These are phyloP conservation scores for Hypoxylon sp. DNA, from an alignment of 2,329 filamentous ascomycete species.

Conservation along the genomic window DNA sequence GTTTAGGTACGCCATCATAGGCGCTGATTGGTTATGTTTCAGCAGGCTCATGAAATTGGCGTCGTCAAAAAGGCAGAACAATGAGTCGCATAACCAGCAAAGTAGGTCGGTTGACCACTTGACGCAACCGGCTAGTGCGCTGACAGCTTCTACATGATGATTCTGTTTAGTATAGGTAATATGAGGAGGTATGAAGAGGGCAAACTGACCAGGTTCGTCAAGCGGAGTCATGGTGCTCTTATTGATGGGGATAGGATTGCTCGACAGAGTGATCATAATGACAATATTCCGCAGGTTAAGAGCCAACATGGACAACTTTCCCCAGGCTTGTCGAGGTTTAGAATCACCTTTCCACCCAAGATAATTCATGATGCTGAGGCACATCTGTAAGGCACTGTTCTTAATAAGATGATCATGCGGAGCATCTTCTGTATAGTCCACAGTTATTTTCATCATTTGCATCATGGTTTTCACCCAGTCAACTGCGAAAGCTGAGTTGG, in stretches of 20 bases:
- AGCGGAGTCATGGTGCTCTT: constrained; percentile 71
- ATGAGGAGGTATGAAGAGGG: constrained; percentile 8
- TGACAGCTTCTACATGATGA: constrained; percentile 73
- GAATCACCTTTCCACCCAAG: constrained; percentile 79
- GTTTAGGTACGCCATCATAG: constrained; percentile 68
- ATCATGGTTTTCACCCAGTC: constrained; percentile 78
- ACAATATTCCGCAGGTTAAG: constrained; percentile 82
- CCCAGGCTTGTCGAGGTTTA: constrained; percentile 73
- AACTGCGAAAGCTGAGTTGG: constrained; percentile 68
- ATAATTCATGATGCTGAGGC: constrained; percentile 83
- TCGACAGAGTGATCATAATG: constrained; percentile 75
- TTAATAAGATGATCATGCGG: constrained; percentile 80
- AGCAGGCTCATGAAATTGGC: constrained; percentile 66
- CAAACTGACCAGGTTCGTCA: constrained; percentile 71
- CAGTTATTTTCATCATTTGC: constrained; percentile 77
- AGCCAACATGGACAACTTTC: constrained; percentile 81
- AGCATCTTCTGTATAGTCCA: constrained; percentile 86
- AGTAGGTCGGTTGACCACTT: constrained; percentile 84
- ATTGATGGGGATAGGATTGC: constrained; percentile 67
- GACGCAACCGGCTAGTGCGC: constrained; percentile 79
- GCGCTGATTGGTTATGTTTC: constrained; percentile 61
- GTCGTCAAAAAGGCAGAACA: constrained; percentile 71
- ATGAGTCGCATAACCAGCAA: constrained; percentile 72
- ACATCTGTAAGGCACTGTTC: constrained; percentile 80
- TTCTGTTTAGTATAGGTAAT: constrained; percentile 33